A percentile compares a stretch with the other conserved stretches of the same genome.
Conservation (phyloP, 192 early-diverging fungal genomes). For the Coemansia sp. region DNA sequence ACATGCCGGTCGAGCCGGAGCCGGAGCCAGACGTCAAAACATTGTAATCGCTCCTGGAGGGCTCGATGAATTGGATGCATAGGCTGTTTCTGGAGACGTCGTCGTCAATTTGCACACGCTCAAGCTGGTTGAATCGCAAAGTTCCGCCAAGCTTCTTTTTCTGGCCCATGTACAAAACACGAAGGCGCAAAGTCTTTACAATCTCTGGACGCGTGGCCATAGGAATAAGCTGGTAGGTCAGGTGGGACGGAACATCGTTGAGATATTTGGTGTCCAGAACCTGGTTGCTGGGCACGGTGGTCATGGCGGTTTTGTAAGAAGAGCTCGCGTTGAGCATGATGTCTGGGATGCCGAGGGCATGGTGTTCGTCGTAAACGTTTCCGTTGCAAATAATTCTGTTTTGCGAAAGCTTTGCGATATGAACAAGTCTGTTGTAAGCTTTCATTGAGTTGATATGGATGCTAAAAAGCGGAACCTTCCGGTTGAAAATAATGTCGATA, state of each 20-base stretch:
- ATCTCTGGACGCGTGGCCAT: slow-evolving; percentile 18
- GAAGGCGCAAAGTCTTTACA: slow-evolving; percentile 10
- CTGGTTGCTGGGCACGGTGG: slow-evolving; percentile 7
- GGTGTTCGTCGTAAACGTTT: background rate
- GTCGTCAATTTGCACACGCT: too few relatives aligned
- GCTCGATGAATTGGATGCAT: too few relatives aligned
- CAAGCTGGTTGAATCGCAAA: too few relatives aligned
- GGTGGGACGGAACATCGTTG: background rate
- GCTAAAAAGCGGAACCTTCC: background rate
- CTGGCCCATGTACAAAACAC: slow-evolving; percentile 18
- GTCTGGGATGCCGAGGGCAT: background rate
- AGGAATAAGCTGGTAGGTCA: slow-evolving; percentile 10
- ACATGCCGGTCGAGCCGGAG: background rate
- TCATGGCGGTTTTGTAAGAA: background rate
- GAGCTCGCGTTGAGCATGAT: slow-evolving; percentile 1
- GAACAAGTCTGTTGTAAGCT: background rate
- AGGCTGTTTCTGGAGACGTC: too few relatives aligned
- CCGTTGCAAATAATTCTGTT: background rate
- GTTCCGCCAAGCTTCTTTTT: background rate
- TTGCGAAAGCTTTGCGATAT: background rate
- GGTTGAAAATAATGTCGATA: too few relatives aligned
- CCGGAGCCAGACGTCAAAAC: background rate
- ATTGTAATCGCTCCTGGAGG: too few relatives aligned
- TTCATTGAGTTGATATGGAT: background rate
- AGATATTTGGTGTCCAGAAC: background rate